Conservation (phyloP, 305 asterid genomes). For the Galium porrigens region DNA sequence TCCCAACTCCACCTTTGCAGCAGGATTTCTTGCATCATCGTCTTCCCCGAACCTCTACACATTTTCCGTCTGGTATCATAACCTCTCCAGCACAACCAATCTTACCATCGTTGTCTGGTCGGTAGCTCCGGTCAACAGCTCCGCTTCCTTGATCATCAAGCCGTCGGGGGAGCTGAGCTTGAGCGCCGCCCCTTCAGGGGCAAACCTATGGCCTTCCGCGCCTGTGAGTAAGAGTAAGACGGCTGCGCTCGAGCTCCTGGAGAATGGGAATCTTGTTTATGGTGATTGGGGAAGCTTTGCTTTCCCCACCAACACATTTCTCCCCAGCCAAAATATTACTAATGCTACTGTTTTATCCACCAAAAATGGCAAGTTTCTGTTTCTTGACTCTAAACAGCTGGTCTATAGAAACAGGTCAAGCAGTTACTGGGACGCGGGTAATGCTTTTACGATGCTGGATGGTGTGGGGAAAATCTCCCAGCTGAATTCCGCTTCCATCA, state of each 20-base stretch:
- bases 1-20: slow-evolving; percentile 47
- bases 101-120: slow-evolving; percentile 43
- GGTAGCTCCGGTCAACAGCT: slow-evolving; percentile 39
- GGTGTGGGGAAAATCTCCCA: slow-evolving; percentile 24
- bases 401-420: slow-evolving; percentile 17
- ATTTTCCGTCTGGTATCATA: slow-evolving; percentile 50
- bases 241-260: slow-evolving; percentile 32
- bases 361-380: slow-evolving; percentile 33
- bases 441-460: slow-evolving; percentile 26
- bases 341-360: slow-evolving; percentile 30
- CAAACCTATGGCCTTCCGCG: slow-evolving; percentile 36
- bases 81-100: neutral
- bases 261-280: slow-evolving; percentile 42
- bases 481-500: neutral
- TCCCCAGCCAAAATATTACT: slow-evolving; percentile 38
- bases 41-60: slow-evolving; percentile 31
- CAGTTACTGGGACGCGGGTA: slow-evolving; percentile 29
- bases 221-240: slow-evolving; percentile 19
- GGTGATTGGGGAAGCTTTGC: slow-evolving; percentile 48
- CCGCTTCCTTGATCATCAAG: slow-evolving; percentile 36
- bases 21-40: slow-evolving; percentile 42
- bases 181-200: slow-evolving; percentile 20
- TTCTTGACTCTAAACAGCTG: slow-evolving; percentile 31
- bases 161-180: slow-evolving; percentile 43
- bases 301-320: slow-evolving; percentile 45